Percentiles rank a stretch among this genome's conserved stretches.
Conservation (phyloP, 2,329 filamentous ascomycete species). For the Gnomoniopsis smithogilvyi region DNA sequence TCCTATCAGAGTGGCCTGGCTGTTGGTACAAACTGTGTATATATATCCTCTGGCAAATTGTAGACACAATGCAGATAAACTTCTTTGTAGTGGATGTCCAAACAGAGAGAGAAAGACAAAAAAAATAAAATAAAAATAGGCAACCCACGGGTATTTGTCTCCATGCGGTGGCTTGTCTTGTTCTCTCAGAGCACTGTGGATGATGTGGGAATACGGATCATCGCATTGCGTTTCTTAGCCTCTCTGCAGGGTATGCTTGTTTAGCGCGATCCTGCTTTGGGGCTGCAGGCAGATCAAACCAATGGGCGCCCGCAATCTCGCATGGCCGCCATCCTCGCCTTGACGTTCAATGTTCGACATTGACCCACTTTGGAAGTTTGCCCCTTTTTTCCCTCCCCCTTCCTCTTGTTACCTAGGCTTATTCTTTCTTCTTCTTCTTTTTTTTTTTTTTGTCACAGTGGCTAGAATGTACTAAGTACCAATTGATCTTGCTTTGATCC, state of each 20-base stretch:
- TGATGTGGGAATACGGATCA: neutral
- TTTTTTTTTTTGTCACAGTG: too few species aligned
- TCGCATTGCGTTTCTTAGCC: neutral
- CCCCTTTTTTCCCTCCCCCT: slow-evolving; percentile 6
- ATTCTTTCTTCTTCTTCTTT: too few species aligned
- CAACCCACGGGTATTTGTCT: too few species aligned
- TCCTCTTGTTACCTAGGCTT: slow-evolving; percentile 5
- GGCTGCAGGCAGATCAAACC: neutral
- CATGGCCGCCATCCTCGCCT: neutral
- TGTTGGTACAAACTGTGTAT: neutral
- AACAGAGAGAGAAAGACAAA: neutral
- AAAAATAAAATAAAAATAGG: neutral
- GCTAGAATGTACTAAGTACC: too few species aligned
- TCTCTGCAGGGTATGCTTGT: neutral
- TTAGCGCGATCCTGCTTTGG: neutral
- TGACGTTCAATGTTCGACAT: neutral
- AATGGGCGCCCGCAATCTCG: slow-evolving; percentile 7
- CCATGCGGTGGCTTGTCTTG: too few species aligned
- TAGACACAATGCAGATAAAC: too few species aligned
- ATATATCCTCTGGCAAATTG: too few species aligned
- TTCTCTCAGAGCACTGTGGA: too few species aligned
- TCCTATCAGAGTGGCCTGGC: neutral
- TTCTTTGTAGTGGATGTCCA: neutral
- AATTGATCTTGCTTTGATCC: too few species aligned
- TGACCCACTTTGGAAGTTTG: neutral